Percentiles rank a stretch among this genome's conserved stretches.
Evolutionary conservation across 1,284 basidiomycete species (phyloP).

Genomic region (Rhodotorula glutinis): DNA sequence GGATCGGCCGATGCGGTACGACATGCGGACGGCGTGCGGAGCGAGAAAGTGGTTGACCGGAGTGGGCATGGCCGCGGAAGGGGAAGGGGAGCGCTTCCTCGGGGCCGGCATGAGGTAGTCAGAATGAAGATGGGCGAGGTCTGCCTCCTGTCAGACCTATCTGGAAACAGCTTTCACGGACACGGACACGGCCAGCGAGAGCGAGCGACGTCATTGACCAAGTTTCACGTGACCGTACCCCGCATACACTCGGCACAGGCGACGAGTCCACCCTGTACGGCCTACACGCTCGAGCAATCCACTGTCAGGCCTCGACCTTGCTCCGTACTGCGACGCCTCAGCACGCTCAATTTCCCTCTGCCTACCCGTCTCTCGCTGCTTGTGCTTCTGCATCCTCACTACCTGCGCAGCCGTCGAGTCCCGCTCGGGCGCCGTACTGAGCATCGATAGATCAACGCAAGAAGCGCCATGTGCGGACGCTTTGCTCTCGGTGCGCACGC

Average conservation of each 20-base stretch:
- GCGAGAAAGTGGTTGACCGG: not conserved
- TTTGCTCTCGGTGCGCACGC: conserved; percentile 3
- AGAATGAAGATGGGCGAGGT: too few species aligned
- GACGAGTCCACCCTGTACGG: too few species aligned
- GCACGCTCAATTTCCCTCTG: too few species aligned
- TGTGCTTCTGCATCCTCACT: not conserved
- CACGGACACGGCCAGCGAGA: not conserved
- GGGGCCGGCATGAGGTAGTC: not conserved
- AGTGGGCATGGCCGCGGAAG: not conserved
- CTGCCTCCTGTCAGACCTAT: too few species aligned
- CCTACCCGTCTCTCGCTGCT: too few species aligned
- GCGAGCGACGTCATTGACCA: not conserved
- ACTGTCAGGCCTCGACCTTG: too few species aligned
- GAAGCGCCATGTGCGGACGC: conserved; percentile 12
- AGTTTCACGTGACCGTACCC: not conserved
- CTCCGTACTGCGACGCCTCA: too few species aligned
- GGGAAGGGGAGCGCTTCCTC: not conserved
- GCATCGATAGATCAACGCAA: not conserved
- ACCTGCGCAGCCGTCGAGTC: not conserved
- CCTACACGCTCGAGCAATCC: too few species aligned
- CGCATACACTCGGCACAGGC: too few species aligned
- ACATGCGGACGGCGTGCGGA: not conserved
- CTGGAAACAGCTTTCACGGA: too few species aligned
- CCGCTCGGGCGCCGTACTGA: not conserved
- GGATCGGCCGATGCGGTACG: conserved; percentile 22